Conservation (phyloP, 2,329 filamentous ascomycete species). For the Verticillium zaregamsianum region DNA sequence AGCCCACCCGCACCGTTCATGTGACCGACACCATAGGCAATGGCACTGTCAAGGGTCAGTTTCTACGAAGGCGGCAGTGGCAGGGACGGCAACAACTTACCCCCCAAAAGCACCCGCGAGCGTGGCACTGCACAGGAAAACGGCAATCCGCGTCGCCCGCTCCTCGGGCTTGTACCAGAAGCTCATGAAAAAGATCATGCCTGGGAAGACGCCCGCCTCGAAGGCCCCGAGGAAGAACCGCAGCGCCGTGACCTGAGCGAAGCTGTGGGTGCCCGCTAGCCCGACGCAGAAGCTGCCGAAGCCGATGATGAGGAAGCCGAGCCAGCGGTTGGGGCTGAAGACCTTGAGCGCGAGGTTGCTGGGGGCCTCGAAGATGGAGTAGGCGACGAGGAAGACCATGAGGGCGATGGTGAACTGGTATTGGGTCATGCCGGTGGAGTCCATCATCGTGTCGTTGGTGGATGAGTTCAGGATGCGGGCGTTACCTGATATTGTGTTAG, state of each 20-base stretch:
- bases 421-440: conserved; percentile 56
- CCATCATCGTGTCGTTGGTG: conserved; percentile 57
- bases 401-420: conserved; percentile 57
- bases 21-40: conserved; percentile 55
- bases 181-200: conserved; percentile 56
- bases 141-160: conserved; percentile 38
- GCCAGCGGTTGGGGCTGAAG: conserved; percentile 35
- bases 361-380: conserved; percentile 18
- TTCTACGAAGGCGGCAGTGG: background rate
- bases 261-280: conserved; percentile 5
- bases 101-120: conserved; percentile 64
- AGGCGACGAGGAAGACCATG: conserved; percentile 53
- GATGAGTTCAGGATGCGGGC: conserved; percentile 62
- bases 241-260: conserved; percentile 22
- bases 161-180: conserved; percentile 56
- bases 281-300: conserved; percentile 1
- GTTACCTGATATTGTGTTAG: conserved; percentile 34
- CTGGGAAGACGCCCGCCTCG: conserved; percentile 58
- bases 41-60: conserved; percentile 21
- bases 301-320: conserved; percentile 21
- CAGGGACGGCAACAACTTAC: conserved; percentile 7
- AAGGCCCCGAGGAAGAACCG: conserved; percentile 49
- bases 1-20: conserved; percentile 48
- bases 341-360: conserved; percentile 18
- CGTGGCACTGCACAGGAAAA: conserved; percentile 70